Percentiles rank a stretch among this genome's conserved stretches.
Conservation (phyloP, 345 rosid species). For the Pugionium cornutum region DNA sequence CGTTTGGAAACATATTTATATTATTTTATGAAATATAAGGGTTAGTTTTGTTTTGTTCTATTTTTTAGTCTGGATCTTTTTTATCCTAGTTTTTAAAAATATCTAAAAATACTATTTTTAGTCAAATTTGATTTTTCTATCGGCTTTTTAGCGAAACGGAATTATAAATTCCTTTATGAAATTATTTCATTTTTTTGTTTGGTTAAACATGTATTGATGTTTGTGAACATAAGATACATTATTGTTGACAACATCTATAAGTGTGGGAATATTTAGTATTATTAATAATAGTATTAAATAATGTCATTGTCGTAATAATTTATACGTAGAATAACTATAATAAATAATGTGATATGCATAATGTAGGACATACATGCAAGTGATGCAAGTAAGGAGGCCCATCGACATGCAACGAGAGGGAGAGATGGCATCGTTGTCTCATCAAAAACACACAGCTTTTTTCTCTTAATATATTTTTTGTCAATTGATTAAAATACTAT, state of each 20-base stretch:
- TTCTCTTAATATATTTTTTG: conserved; percentile 1
- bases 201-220: background rate
- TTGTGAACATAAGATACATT: conserved; percentile 28
- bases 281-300: background rate
- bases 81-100: background rate
- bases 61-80: background rate
- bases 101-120: background rate
- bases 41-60: background rate
- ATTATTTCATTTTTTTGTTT: background rate
- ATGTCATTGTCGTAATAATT: conserved; percentile 39
- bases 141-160: too few relatives aligned
- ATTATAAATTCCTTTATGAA: background rate
- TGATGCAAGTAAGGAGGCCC: conserved; percentile 41
- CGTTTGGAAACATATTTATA: background rate
- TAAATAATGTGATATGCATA: conserved; percentile 15
- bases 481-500: too few relatives aligned
- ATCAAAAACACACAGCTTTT: conserved; percentile 35
- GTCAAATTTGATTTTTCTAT: background rate
- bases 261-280: too few relatives aligned
- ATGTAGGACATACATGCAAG: conserved; percentile 28
- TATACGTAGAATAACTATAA: conserved; percentile 26
- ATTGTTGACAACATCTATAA: conserved; percentile 30
- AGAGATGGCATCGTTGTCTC: conserved; percentile 34
- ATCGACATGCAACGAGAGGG: conserved; percentile 32
- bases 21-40: background rate